Evolutionary conservation across 768 basidiomycete genomes (phyloP).

Genomic region (Xanthoconium purpureum): DNA sequence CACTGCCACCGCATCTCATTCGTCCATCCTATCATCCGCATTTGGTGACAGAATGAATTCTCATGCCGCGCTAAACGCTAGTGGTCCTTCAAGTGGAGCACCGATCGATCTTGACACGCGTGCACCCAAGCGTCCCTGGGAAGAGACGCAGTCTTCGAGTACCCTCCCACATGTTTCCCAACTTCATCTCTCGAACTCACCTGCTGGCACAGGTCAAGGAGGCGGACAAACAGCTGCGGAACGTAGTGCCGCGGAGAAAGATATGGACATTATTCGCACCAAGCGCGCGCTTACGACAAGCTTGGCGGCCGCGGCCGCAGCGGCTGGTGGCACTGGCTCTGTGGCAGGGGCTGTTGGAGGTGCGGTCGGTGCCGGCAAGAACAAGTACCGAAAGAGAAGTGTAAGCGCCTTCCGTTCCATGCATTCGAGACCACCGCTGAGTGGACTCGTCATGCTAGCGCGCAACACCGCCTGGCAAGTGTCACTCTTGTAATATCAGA

Average conservation of each 20-base stretch:
- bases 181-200: constrained; percentile 21
- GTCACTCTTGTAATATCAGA: constrained; percentile 82
- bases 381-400: constrained; percentile 82
- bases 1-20: constrained; percentile 10
- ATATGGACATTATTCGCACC: constrained; percentile 81
- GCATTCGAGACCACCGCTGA: constrained; percentile 13
- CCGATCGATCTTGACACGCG: constrained; percentile 37
- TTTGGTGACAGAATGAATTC: constrained; percentile 22
- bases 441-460: constrained; percentile 48
- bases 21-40: constrained; percentile 18
- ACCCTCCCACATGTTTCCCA: constrained; percentile 23
- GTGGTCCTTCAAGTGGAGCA: constrained; percentile 19
- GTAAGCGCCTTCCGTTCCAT: constrained; percentile 43
- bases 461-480: constrained; percentile 82
- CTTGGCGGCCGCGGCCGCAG: constrained; percentile 47
- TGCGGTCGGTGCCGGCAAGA: constrained; percentile 43
- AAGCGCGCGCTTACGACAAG: constrained; percentile 73
- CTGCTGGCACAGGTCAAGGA: constrained; percentile 9
- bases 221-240: constrained; percentile 34
- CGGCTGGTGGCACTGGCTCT: constrained; percentile 33
- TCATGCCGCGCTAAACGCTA: constrained; percentile 30
- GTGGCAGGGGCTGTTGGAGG: constrained; percentile 30
- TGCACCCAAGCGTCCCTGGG: constrained; percentile 77
- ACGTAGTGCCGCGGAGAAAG: constrained; percentile 70
- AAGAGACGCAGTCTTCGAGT: constrained; percentile 42